Conservation (phyloP, 2,329 filamentous ascomycete genomes). For the Aspergillus sp. region DNA sequence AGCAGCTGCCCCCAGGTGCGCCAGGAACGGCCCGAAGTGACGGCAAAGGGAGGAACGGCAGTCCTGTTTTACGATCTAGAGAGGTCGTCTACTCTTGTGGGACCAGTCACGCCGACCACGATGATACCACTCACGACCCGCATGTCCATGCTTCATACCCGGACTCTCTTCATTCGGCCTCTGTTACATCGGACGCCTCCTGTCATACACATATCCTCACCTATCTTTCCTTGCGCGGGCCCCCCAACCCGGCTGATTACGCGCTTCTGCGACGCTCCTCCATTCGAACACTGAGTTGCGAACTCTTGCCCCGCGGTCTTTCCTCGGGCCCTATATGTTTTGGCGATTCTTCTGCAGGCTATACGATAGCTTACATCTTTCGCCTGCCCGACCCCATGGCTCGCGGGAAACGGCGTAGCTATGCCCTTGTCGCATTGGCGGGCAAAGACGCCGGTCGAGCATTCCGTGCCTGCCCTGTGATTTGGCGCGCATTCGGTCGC, state of each 20-base stretch:
- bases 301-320: constrained; percentile 57
- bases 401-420: constrained; percentile 57
- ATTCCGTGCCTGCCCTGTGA: constrained; percentile 50
- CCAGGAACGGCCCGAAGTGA: constrained; percentile 54
- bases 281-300: constrained; percentile 60
- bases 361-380: constrained; percentile 63
- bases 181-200: constrained; percentile 47
- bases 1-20: constrained; percentile 54
- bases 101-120: constrained; percentile 38
- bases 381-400: constrained; percentile 60
- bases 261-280: constrained; percentile 58
- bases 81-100: constrained; percentile 56
- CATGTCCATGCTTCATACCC: constrained; percentile 41
- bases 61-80: constrained; percentile 57
- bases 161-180: constrained; percentile 43
- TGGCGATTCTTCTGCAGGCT: constrained; percentile 57
- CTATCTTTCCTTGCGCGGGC: constrained; percentile 60
- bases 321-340: constrained; percentile 61
- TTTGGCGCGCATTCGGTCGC: constrained; percentile 56
- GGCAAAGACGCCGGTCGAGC: constrained; percentile 54
- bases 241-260: constrained; percentile 55
- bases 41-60: constrained; percentile 52
- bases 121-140: constrained; percentile 38
- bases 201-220: constrained; percentile 59
- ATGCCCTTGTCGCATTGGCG: constrained; percentile 59